A percentile compares a stretch with the other conserved stretches of the same genome.
phyloP scores from a whole-genome alignment of 495 filamentous ascomycete genomes.

The Penicillium desertorum region DNA sequence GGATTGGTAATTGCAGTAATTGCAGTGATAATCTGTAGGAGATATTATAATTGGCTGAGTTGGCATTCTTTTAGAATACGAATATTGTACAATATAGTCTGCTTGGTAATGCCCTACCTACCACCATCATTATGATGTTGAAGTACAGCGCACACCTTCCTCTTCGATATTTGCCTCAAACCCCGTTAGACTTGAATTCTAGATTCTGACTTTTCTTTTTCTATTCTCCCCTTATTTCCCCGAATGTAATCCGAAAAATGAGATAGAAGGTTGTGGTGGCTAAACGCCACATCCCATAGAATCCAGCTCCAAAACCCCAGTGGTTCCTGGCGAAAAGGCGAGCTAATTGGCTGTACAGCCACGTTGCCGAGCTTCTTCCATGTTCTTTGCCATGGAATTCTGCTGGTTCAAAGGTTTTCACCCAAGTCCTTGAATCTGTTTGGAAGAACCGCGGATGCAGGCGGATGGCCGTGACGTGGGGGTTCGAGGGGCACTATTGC shows the following conservation, averaged over 20 bases:
- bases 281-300: conserved; percentile 2
- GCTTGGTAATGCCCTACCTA: conserved; percentile 7
- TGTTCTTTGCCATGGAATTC: conserved; percentile 10
- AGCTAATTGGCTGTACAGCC: conserved; percentile 11
- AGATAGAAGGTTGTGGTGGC: conserved; percentile 9
- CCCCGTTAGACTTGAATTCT: not conserved
- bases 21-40: not conserved
- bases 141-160: not conserved
- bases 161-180: conserved; percentile 2
- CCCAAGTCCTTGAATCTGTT: not conserved
- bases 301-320: not conserved
- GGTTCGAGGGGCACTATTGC: conserved; percentile 16
- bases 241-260: not conserved
- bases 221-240: not conserved
- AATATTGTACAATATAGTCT: not conserved
- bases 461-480: conserved; percentile 19
- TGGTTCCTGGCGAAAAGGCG: conserved; percentile 5
- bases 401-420: not conserved
- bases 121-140: conserved; percentile 5
- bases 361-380: conserved; percentile 10
- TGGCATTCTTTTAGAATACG: not conserved
- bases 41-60: not conserved
- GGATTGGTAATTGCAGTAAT: conserved; percentile 1
- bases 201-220: not conserved
- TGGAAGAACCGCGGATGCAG: conserved; percentile 19